A percentile compares a stretch with the other conserved stretches of the same genome.
These are phyloP conservation scores for Dentipellis sp. DNA, from an alignment of 768 basidiomycete genomes.

Conservation along the genomic window DNA sequence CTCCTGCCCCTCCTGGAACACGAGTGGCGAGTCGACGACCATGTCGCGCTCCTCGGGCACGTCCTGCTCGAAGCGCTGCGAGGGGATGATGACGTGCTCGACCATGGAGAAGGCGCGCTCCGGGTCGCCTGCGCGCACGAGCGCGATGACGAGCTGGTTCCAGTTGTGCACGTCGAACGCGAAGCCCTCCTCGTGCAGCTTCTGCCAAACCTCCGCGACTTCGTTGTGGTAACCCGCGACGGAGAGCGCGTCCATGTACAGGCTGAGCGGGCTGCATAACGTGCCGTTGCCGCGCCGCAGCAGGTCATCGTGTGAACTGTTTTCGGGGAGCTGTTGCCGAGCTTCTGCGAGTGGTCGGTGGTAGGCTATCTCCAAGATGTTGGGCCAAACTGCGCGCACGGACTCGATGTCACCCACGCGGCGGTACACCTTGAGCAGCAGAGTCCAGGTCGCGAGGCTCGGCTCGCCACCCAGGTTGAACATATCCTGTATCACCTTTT, in stretches of 20 bases:
- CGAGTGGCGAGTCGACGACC: conserved; percentile 18
- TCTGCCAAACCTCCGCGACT: conserved; percentile 60
- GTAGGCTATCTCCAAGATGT: conserved; percentile 51
- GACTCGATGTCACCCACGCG: conserved; percentile 42
- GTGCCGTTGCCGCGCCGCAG: conserved; percentile 35
- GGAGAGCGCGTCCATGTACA: conserved; percentile 72
- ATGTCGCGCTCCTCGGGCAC: conserved; percentile 9
- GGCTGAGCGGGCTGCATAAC: conserved; percentile 73
- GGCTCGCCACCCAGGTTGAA: conserved; percentile 46
- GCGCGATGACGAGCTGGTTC: conserved; percentile 72
- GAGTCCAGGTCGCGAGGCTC: conserved; percentile 49
- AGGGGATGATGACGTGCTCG: conserved; percentile 66
- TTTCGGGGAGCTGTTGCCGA: neutral
- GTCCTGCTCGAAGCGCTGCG: conserved; percentile 25
- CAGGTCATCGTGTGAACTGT: conserved; percentile 2
- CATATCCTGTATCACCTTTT: conserved; percentile 45
- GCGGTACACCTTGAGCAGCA: conserved; percentile 68
- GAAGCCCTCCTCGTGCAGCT: conserved; percentile 53
- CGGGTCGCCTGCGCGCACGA: conserved; percentile 74
- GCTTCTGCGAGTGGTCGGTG: conserved; percentile 26
- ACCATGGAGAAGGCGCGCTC: conserved; percentile 77
- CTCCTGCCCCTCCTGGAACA: conserved; percentile 12
- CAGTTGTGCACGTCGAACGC: conserved; percentile 85
- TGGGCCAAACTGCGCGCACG: conserved; percentile 57
- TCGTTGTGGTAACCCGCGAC: conserved; percentile 48